Evolutionary conservation across 2,329 filamentous ascomycete genomes (phyloP).

Genomic region (Dothidotthia symphoricarpi): DNA sequence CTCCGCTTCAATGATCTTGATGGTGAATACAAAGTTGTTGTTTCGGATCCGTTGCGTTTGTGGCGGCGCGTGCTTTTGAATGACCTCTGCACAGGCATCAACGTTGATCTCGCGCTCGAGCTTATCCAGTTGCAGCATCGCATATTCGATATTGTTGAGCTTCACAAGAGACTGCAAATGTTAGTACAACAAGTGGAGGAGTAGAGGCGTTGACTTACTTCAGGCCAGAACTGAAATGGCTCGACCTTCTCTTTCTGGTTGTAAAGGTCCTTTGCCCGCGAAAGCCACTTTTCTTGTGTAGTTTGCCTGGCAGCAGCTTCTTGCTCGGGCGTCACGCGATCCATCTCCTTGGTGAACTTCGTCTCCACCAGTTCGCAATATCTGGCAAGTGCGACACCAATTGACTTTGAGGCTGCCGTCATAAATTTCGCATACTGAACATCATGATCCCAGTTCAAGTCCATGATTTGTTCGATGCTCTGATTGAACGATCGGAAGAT

Average conservation of each 20-base stretch:
- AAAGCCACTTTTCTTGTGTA: constrained; percentile 88
- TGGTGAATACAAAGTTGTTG: constrained; percentile 94
- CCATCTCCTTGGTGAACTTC: constrained; percentile 87
- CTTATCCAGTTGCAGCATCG: constrained; percentile 86
- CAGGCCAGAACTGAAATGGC: constrained; percentile 92
- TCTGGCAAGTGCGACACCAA: constrained; percentile 75
- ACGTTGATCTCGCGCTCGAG: constrained; percentile 88
- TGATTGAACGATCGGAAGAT: constrained; percentile 93
- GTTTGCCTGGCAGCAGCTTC: constrained; percentile 73
- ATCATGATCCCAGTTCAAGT: constrained; percentile 89
- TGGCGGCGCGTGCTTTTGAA: constrained; percentile 72
- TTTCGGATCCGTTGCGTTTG: constrained; percentile 65
- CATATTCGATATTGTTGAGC: constrained; percentile 95
- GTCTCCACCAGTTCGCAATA: constrained; percentile 92
- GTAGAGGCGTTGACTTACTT: constrained; percentile 57
- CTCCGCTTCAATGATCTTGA: constrained; percentile 97
- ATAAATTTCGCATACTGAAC: constrained; percentile 95
- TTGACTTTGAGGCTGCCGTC: constrained; percentile 83
- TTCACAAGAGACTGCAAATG: constrained; percentile 80
- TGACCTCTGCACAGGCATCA: constrained; percentile 80
- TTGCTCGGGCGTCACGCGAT: constrained; percentile 83
- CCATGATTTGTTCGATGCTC: constrained; percentile 79
- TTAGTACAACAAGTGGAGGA: constrained; percentile 2
- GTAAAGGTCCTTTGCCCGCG: constrained; percentile 91
- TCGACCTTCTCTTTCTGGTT: constrained; percentile 88